Conservation (phyloP, 1,139 yeast species). For the Saccharomyces hybrid region DNA sequence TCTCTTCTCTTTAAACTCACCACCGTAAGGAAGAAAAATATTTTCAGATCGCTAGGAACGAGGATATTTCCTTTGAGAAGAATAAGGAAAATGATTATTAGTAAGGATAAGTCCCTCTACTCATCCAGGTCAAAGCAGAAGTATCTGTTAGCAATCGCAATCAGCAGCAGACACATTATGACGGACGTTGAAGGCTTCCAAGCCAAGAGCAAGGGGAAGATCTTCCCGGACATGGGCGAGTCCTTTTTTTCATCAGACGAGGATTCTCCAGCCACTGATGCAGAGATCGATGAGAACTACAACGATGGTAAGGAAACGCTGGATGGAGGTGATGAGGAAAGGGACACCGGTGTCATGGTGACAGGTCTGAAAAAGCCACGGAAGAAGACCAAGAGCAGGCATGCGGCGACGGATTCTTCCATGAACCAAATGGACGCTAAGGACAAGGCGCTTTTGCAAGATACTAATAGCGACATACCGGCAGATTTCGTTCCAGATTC, state of each 20-base stretch:
- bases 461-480: conserved; percentile 48
- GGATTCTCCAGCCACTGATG: too few species aligned
- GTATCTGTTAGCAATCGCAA: too few species aligned
- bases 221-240: conserved; percentile 1
- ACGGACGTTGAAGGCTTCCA: too few species aligned
- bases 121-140: too few species aligned
- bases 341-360: conserved; percentile 1
- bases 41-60: too few species aligned
- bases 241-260: conserved; percentile 1
- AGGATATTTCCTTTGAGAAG: too few species aligned
- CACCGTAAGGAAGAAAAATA: too few species aligned
- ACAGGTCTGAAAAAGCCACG: conserved; percentile 1
- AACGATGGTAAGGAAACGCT: conserved; percentile 1
- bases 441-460: conserved; percentile 28
- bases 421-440: conserved; percentile 29
- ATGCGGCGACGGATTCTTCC: conserved; percentile 9
- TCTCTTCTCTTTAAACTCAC: too few species aligned
- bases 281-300: too few species aligned
- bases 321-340: conserved; percentile 1
- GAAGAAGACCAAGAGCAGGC: conserved; percentile 11
- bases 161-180: too few species aligned
- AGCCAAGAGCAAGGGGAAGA: neutral
- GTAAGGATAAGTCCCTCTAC: neutral
- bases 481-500: conserved; percentile 75
- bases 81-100: neutral